Conservation (phyloP, 179 eudicot genomes). For the Spinacia oleracea region DNA sequence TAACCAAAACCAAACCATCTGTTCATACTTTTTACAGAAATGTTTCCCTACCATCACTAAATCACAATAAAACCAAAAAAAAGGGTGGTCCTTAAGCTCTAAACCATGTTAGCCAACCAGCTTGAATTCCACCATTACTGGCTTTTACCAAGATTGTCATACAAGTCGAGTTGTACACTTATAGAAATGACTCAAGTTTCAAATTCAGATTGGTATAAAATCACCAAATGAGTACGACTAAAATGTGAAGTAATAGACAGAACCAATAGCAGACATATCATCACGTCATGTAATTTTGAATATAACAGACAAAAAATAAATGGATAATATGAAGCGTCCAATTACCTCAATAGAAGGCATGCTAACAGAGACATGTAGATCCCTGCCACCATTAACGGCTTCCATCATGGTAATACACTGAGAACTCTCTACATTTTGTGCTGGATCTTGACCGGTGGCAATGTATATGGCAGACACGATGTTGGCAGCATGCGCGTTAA, state of each 20-base stretch:
- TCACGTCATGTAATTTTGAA: not conserved
- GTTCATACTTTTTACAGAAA: not conserved
- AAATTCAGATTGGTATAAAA: not conserved
- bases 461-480: conserved; percentile 49
- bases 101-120: not conserved
- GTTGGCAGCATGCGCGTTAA: conserved; percentile 53
- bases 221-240: not conserved
- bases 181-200: not conserved
- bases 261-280: not conserved
- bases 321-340: not conserved
- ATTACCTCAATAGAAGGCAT: conserved; percentile 58
- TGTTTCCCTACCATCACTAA: conserved; percentile 16
- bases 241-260: not conserved
- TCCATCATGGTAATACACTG: conserved; percentile 62
- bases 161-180: not conserved
- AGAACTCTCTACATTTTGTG: conserved; percentile 54
- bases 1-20: conserved; percentile 7
- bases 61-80: not conserved
- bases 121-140: not conserved
- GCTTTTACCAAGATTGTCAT: not conserved
- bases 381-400: conserved; percentile 48
- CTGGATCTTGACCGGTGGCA: conserved; percentile 61
- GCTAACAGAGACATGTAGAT: conserved; percentile 48
- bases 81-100: not conserved
- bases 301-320: conserved; percentile 1